A percentile compares a stretch with the other conserved stretches of the same genome.
Evolutionary conservation across 2,329 filamentous ascomycete species (phyloP).

Genomic region (Paecilomyces sp.): DNA sequence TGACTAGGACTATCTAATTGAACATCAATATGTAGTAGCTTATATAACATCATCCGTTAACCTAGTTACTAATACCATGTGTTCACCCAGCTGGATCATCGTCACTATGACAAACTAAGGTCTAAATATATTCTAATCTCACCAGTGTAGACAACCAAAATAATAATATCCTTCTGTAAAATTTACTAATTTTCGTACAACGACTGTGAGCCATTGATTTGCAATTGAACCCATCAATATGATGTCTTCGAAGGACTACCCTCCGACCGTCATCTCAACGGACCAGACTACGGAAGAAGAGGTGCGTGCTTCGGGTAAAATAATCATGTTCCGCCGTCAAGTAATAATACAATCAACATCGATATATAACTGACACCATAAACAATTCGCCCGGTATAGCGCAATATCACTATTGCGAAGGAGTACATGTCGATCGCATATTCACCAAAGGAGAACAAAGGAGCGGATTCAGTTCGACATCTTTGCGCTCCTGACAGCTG

Average conservation of each 20-base stretch:
- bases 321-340: neutral
- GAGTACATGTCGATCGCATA: slow-evolving; percentile 33
- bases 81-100: neutral
- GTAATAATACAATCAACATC: neutral
- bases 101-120: neutral
- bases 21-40: too few species aligned
- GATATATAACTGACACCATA: neutral
- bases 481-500: slow-evolving; percentile 24
- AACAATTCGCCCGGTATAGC: neutral
- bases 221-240: neutral
- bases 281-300: neutral
- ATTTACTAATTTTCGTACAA: neutral
- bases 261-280: neutral
- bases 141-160: too few species aligned
- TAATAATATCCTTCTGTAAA: neutral
- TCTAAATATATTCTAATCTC: too few species aligned
- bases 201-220: neutral
- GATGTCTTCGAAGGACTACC: neutral
- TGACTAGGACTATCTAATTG: too few species aligned
- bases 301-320: neutral
- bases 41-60: too few species aligned
- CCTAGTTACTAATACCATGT: too few species aligned
- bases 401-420: slow-evolving; percentile 26
- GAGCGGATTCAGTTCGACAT: slow-evolving; percentile 24
- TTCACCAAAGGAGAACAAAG: slow-evolving; percentile 27